phyloP scores from a whole-genome alignment of 192 early-diverging fungal species.

The Backusella mclennaniae region DNA sequence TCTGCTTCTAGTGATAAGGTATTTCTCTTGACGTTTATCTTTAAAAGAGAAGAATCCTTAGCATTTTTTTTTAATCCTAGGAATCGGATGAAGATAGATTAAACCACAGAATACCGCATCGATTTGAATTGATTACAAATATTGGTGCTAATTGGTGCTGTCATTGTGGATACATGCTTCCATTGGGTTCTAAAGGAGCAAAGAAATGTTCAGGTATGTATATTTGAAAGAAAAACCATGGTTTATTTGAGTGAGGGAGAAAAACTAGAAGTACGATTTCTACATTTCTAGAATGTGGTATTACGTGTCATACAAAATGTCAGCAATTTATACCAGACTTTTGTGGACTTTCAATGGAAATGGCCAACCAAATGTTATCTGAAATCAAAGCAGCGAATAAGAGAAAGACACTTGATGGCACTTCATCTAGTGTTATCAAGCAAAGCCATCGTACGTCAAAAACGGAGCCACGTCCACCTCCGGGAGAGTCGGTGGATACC shows the following conservation, averaged over 20 bases:
- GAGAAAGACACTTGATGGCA: slow-evolving; percentile 38
- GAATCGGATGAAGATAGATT: slow-evolving; percentile 70
- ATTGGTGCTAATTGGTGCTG: slow-evolving; percentile 93
- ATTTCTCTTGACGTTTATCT: not conserved
- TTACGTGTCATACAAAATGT: slow-evolving; percentile 83
- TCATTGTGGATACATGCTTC: slow-evolving; percentile 96
- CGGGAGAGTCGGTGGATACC: not conserved
- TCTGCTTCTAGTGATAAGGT: slow-evolving; percentile 58
- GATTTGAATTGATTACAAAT: slow-evolving; percentile 84
- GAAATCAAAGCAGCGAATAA: slow-evolving; percentile 71
- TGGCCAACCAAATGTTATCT: slow-evolving; percentile 83
- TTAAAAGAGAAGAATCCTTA: not conserved
- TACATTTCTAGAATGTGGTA: slow-evolving; percentile 66
- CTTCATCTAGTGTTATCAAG: slow-evolving; percentile 1
- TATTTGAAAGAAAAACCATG: too few relatives aligned
- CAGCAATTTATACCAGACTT: slow-evolving; percentile 85
- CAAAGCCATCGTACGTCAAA: not conserved
- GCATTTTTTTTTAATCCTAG: not conserved
- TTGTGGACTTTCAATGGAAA: slow-evolving; percentile 86
- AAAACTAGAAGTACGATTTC: not conserved
- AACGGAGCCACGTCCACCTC: not conserved
- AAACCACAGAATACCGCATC: slow-evolving; percentile 95
- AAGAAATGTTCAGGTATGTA: slow-evolving; percentile 49
- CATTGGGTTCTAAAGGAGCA: slow-evolving; percentile 69
- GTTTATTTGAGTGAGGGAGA: not conserved